Evolutionary conservation across 331 rosid genomes (phyloP), one percentile per base, ranked within the genome.

Genomic region (Arachis monticola): DNA sequence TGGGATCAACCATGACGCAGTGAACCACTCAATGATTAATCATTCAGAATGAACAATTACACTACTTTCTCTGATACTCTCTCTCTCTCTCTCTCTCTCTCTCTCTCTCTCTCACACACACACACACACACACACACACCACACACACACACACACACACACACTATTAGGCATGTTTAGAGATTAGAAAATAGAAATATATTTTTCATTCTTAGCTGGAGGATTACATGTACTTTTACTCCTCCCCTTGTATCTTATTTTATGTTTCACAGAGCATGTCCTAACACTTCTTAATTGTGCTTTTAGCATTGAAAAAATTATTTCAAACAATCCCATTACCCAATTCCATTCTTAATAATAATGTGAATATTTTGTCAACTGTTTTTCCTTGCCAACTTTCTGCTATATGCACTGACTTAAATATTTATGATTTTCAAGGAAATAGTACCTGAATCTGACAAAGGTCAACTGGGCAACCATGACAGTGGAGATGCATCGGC

Each of bases 361-460:
- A 50, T 40, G 32, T 14, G 65, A 65, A 65, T n/a, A 35, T 31
- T 41, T 55, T 32, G 31, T 78, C 40, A 35, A 52, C n/a, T 76
- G 58, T 51, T 59, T 12, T 46, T 53, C 13, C 35, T 72, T 61
- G 27, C 32, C 48, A 12, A 35, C 42, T 22, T 69, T 73, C 52
- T 35, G 61, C 74, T 13, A 69, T 77, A 60, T 78, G 70, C 40
- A 52, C 72, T 81, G 74, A 81, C 81, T 65, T 69, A 27, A 60
- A 74, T 14, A 55, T 81, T 69, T 69, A 71, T 70, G 64, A 58
- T 81, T 74, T 47, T 66, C 68, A 38, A 91, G 97, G 99, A 92
- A 82, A 72, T 51, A 59, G 73, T 74, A 78, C 81, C 87, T 77
- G 99, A 95, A 84, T 79, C 89, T 60, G 99, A 87, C 71, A 90